These are phyloP conservation scores for Beta lomatogona DNA, from an alignment of 179 eudicot species.

Conservation along the genomic window DNA sequence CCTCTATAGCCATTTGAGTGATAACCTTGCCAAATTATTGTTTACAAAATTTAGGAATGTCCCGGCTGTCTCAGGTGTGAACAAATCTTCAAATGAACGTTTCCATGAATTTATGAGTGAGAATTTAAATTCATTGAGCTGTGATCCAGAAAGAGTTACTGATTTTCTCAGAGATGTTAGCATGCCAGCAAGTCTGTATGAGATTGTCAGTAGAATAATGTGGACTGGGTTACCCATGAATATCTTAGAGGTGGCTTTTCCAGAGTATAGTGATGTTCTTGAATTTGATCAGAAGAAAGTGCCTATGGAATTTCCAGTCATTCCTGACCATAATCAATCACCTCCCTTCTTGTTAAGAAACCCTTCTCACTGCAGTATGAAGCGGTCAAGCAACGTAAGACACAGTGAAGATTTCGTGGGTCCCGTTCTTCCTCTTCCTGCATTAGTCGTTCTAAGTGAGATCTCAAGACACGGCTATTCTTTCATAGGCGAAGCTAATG, in stretches of 20 bases:
- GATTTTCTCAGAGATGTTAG: conserved; percentile 48
- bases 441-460: conserved; percentile 43
- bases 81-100: conserved; percentile 27
- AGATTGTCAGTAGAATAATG: conserved; percentile 49
- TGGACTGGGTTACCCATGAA: conserved; percentile 58
- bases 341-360: conserved; percentile 63
- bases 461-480: conserved; percentile 35
- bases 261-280: conserved; percentile 37
- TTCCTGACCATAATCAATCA: conserved; percentile 52
- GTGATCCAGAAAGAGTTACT: conserved; percentile 34
- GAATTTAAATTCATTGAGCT: conserved; percentile 44
- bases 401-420: conserved; percentile 56
- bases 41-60: conserved; percentile 30
- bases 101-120: conserved; percentile 48
- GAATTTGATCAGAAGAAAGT: conserved; percentile 35
- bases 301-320: conserved; percentile 53
- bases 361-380: conserved; percentile 54
- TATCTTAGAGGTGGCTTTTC: conserved; percentile 56
- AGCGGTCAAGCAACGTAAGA: conserved; percentile 52
- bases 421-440: conserved; percentile 67
- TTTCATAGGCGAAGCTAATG: conserved; percentile 33
- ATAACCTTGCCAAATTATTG: conserved; percentile 41
- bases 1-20: conserved; percentile 49
- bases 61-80: conserved; percentile 19
- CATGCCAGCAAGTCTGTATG: conserved; percentile 58